These are phyloP conservation scores for Colletotrichum tofieldiae DNA, from an alignment of 2,329 filamentous ascomycete genomes.

Conservation along the genomic window DNA sequence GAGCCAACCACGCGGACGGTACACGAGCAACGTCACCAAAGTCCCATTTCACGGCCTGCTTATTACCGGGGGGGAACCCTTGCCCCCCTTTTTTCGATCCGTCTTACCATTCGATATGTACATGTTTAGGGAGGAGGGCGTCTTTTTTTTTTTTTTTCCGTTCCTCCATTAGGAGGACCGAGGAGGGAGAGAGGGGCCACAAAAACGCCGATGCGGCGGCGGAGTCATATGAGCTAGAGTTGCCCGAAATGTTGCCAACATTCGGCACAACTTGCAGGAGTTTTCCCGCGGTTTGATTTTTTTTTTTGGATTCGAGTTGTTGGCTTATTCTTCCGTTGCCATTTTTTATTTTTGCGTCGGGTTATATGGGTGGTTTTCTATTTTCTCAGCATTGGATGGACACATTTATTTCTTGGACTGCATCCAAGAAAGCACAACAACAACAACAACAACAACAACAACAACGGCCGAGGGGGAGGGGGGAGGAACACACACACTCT, in stretches of 20 bases:
- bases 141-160: neutral
- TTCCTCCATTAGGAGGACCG: neutral
- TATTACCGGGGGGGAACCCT: neutral
- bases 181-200: neutral
- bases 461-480: neutral
- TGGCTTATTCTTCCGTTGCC: neutral
- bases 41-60: neutral
- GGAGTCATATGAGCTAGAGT: slow-evolving; percentile 6
- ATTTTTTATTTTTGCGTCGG: neutral
- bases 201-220: slow-evolving; percentile 14
- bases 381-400: neutral
- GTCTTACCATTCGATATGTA: slow-evolving; percentile 30
- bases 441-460: neutral
- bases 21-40: slow-evolving; percentile 23
- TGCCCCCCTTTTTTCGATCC: neutral
- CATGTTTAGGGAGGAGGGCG: slow-evolving; percentile 21
- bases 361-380: neutral
- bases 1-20: slow-evolving; percentile 22
- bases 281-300: neutral
- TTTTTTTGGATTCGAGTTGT: neutral
- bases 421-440: neutral
- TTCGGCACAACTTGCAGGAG: slow-evolving; percentile 10
- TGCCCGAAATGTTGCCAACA: neutral
- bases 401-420: neutral
- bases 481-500: neutral